phyloP scores from a whole-genome alignment of 768 basidiomycete genomes.

The Phanerodontia chrysosporium region DNA sequence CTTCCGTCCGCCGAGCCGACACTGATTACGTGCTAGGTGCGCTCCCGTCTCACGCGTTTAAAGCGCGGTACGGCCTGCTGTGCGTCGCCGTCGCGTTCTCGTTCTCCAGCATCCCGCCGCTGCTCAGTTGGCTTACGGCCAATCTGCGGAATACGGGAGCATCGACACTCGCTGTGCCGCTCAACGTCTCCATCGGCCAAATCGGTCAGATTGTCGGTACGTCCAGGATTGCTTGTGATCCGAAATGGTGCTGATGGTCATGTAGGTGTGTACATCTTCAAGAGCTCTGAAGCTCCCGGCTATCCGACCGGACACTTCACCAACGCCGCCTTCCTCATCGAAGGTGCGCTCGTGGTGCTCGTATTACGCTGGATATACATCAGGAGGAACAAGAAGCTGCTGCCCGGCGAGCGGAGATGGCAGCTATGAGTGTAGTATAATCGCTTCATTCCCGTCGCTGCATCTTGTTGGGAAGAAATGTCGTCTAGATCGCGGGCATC shows the following conservation, averaged over 20 bases:
- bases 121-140: conserved; percentile 33
- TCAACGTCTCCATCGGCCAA: conserved; percentile 33
- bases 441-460: too few species aligned
- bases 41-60: conserved; percentile 11
- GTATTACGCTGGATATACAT: conserved; percentile 15
- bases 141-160: conserved; percentile 29
- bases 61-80: conserved; percentile 30
- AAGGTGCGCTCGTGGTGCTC: conserved; percentile 16
- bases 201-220: conserved; percentile 32
- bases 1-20: too few species aligned
- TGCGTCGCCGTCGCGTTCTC: conserved; percentile 29
- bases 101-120: conserved; percentile 30
- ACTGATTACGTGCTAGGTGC: not conserved
- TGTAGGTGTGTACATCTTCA: conserved; percentile 26
- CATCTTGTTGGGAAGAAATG: too few species aligned
- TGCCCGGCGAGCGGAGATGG: conserved; percentile 14
- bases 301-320: conserved; percentile 34
- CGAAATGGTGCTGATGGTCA: conserved; percentile 9
- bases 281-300: conserved; percentile 26
- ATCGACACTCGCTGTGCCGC: conserved; percentile 27
- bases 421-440: not conserved
- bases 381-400: conserved; percentile 13
- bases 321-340: conserved; percentile 28
- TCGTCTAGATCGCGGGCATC: too few species aligned
- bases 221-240: conserved; percentile 7